Percentiles rank a stretch among this genome's conserved stretches.
These are phyloP conservation scores for Solanum medicagineum DNA, from an alignment of 257 asterid genomes.

Conservation along the genomic window DNA sequence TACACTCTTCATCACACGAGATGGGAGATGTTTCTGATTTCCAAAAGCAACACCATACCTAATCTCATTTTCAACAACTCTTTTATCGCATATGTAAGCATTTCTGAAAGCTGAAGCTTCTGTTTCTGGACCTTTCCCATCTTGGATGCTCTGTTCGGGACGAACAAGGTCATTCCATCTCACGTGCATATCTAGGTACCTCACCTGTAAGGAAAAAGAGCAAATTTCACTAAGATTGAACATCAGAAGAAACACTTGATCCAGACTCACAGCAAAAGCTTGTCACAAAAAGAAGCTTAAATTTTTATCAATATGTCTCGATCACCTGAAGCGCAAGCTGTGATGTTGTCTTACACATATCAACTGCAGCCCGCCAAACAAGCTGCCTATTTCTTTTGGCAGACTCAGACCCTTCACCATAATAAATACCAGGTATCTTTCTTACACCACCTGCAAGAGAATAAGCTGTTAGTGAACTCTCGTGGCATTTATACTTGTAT, in stretches of 20 bases:
- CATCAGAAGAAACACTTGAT: background rate
- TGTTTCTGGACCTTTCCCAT: slow-evolving; percentile 59
- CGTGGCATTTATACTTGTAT: background rate
- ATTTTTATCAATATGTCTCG: background rate
- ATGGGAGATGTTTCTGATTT: slow-evolving; percentile 75
- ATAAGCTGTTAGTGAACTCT: background rate
- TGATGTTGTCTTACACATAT: slow-evolving; percentile 48
- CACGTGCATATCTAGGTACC: slow-evolving; percentile 59
- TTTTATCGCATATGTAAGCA: slow-evolving; percentile 49
- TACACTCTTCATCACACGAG: slow-evolving; percentile 64
- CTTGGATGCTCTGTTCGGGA: slow-evolving; percentile 42
- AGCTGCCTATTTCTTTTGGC: slow-evolving; percentile 58
- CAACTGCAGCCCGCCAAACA: slow-evolving; percentile 84
- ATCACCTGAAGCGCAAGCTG: slow-evolving; percentile 81
- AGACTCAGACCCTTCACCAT: slow-evolving; percentile 44
- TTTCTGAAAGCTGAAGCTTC: slow-evolving; percentile 77
- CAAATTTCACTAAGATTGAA: background rate
- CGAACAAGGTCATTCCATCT: slow-evolving; percentile 75
- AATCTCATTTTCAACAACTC: slow-evolving; percentile 31
- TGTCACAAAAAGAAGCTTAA: background rate
- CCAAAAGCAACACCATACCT: slow-evolving; percentile 64
- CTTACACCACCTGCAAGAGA: slow-evolving; percentile 51
- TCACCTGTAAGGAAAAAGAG: slow-evolving; percentile 40
- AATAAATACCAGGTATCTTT: slow-evolving; percentile 43
- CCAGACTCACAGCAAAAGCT: background rate